Evolutionary conservation across 129 eudicot species (phyloP).

Genomic region (Tagetes patula): DNA sequence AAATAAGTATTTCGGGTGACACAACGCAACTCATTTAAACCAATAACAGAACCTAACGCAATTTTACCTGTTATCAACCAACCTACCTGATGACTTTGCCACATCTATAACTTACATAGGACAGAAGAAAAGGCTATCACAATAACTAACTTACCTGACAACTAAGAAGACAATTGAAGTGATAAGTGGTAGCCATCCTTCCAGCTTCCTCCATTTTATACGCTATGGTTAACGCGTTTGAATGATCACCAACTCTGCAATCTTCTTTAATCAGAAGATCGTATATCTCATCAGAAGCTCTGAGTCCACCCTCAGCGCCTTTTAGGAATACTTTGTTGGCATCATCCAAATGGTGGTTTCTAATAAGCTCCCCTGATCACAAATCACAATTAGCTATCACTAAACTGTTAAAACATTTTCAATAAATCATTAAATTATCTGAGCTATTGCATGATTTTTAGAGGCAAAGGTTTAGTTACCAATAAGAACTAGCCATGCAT

Average conservation of each 20-base stretch:
- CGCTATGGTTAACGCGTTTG: conserved; percentile 95
- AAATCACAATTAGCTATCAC: conserved; percentile 15
- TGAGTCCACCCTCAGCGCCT: conserved; percentile 87
- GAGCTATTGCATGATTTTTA: background rate
- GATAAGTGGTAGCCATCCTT: conserved; percentile 93
- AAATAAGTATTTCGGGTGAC: background rate
- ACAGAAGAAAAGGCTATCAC: background rate
- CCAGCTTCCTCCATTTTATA: conserved; percentile 99
- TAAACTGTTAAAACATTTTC: conserved; percentile 11
- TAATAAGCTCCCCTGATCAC: conserved; percentile 82
- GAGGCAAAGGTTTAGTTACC: conserved; percentile 38
- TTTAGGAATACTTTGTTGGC: conserved; percentile 88
- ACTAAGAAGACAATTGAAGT: conserved; percentile 92
- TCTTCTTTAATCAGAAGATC: conserved; percentile 83
- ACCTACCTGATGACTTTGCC: background rate
- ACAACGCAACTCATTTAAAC: background rate
- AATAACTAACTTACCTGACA: conserved; percentile 56
- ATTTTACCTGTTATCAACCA: background rate
- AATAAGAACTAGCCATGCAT: conserved; percentile 88
- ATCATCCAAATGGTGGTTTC: conserved; percentile 67
- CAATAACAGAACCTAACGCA: conserved; percentile 4
- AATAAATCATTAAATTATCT: background rate
- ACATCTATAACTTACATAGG: background rate
- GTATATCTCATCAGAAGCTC: conserved; percentile 86
- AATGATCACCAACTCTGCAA: conserved; percentile 94